Evolutionary conservation across 257 asterid genomes (phyloP), one percentile per base, ranked within the genome.

Genomic region (Plectranthus barbatus): DNA sequence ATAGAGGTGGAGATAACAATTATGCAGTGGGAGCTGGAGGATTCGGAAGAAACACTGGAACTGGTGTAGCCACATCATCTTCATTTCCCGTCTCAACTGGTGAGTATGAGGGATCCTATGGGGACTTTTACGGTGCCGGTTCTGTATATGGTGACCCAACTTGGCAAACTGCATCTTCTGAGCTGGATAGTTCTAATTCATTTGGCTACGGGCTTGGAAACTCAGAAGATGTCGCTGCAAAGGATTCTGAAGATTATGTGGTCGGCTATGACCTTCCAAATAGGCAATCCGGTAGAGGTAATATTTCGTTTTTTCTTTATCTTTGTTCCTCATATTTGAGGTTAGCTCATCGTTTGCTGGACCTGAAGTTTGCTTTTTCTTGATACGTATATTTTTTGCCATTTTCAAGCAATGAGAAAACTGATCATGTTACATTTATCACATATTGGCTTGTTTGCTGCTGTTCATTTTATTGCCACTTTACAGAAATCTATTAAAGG

Each of bases 281-380:
- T 72, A 84, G 90, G 66, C 86, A 82, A 74, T 67, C 90, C 33
- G 84, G 74, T 77, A 82, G 93, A 84, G 96, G 96, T 88, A 86
- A 79, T 57, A 9, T 15, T 69, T 41, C 36, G 10, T 44, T 72
- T 8, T 47, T 17, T 60, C 50, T n/a, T 51, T 34, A 26, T 58
- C n/a, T n/a, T n/a, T n/a, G n/a, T 15, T 57, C 39, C 62, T 12
- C 59, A 26, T 20, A 52, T 44, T 36, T 9, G 10, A 59, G 55
- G 13, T 50, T 56, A 29, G 39, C 74, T 47, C 20, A 15, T n/a
- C 24, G 49, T 65, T 56, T 48, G 24, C 15, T 31, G 33, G 56
- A 41, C 9, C 37, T 70, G 34, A 52, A 31, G 31, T 71, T 59
- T 51, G 13, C 23, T 61, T 54, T 47, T 20, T 67, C 46, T 60